Conservation (phyloP, 345 rosid genomes). For the Aquilaria sinensis region DNA sequence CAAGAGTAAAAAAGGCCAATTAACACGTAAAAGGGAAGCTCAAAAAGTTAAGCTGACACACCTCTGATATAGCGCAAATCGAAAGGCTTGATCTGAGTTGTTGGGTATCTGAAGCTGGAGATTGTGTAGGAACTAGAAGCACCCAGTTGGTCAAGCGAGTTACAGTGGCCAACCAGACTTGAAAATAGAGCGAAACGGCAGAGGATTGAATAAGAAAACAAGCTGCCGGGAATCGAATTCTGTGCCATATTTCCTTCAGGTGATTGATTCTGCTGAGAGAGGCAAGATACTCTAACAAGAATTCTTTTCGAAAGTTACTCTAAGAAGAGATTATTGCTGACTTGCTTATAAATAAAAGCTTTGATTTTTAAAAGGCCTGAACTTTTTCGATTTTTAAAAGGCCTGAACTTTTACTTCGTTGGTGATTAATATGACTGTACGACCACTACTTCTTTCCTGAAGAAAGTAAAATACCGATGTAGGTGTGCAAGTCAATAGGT, state of each 20-base stretch:
- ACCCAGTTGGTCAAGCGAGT: slow-evolving; percentile 20
- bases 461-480: too few relatives aligned
- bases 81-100: slow-evolving; percentile 48
- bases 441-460: too few relatives aligned
- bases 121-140: slow-evolving; percentile 31
- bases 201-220: slow-evolving; percentile 19
- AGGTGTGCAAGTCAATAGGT: too few relatives aligned
- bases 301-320: background rate
- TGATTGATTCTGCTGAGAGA: slow-evolving; percentile 3
- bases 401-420: too few relatives aligned
- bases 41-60: slow-evolving; percentile 12
- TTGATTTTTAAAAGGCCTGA: background rate
- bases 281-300: background rate
- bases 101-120: slow-evolving; percentile 69
- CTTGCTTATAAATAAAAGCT: background rate
- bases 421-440: too few relatives aligned
- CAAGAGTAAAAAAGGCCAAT: background rate
- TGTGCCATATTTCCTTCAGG: slow-evolving; percentile 14
- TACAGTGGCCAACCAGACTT: slow-evolving; percentile 15
- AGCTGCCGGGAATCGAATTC: slow-evolving; percentile 27
- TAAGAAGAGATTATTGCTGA: background rate
- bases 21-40: background rate
- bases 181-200: slow-evolving; percentile 20
- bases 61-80: slow-evolving; percentile 76
- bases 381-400: background rate